These are phyloP conservation scores for Pseudocercospora cruenta DNA, from an alignment of 2,329 filamentous ascomycete species.

Conservation along the genomic window DNA sequence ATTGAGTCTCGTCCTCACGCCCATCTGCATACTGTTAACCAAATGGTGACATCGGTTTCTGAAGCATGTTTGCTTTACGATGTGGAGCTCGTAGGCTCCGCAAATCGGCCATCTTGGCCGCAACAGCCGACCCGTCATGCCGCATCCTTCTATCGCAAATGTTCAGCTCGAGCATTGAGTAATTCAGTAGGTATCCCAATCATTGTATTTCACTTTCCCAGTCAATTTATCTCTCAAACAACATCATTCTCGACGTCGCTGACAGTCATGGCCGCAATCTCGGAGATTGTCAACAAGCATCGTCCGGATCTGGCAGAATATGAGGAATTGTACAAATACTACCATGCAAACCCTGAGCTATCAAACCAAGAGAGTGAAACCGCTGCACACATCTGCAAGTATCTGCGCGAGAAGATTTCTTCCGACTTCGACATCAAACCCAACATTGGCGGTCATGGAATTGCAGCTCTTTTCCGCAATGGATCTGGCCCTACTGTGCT, in stretches of 20 bases:
- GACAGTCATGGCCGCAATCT: slow-evolving; percentile 29
- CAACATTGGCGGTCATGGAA: slow-evolving; percentile 62
- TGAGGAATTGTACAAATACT: slow-evolving; percentile 61
- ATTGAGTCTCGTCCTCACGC: neutral
- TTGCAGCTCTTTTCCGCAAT: slow-evolving; percentile 61
- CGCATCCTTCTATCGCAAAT: neutral
- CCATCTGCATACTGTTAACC: neutral
- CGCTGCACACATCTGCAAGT: slow-evolving; percentile 50
- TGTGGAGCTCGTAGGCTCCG: neutral
- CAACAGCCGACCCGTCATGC: neutral
- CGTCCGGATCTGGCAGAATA: slow-evolving; percentile 51
- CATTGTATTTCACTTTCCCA: slow-evolving; percentile 2
- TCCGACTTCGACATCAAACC: slow-evolving; percentile 51
- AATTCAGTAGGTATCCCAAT: slow-evolving; percentile 18
- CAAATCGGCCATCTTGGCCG: neutral
- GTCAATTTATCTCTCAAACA: neutral
- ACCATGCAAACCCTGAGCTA: slow-evolving; percentile 63
- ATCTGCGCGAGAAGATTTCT: slow-evolving; percentile 42
- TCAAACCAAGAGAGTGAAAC: slow-evolving; percentile 61
- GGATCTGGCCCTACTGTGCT: slow-evolving; percentile 59
- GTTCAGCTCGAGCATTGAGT: neutral
- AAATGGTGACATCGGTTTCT: neutral
- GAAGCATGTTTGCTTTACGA: neutral
- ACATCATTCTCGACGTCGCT: neutral
- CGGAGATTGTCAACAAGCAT: slow-evolving; percentile 33